These are phyloP conservation scores for Imleria badia DNA, from an alignment of 768 basidiomycete species.

Conservation along the genomic window DNA sequence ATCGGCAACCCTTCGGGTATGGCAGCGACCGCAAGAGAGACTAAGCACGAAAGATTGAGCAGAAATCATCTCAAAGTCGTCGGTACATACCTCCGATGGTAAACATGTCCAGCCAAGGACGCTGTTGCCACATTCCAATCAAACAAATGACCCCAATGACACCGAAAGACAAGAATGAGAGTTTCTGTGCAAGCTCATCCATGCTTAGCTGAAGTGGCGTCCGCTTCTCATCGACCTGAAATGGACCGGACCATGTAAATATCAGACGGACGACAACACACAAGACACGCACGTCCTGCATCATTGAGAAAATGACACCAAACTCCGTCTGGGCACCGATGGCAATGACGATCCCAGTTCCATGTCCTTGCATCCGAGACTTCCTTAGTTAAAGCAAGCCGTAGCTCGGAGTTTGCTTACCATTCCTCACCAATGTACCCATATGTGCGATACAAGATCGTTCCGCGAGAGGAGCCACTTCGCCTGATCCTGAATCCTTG, in stretches of 20 bases:
- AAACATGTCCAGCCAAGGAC: conserved; percentile 97
- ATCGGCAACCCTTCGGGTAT: conserved; percentile 97
- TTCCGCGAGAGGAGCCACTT: conserved; percentile 69
- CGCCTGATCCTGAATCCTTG: conserved; percentile 36
- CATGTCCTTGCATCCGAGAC: conserved; percentile 54
- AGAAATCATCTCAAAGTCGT: background rate
- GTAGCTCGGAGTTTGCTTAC: conserved; percentile 36
- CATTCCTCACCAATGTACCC: conserved; percentile 93
- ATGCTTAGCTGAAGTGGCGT: conserved; percentile 92
- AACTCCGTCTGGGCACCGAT: conserved; percentile 89
- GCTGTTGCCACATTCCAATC: conserved; percentile 80
- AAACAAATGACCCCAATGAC: conserved; percentile 92
- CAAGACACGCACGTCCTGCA: conserved; percentile 76
- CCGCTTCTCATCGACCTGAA: conserved; percentile 76
- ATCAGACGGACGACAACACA: background rate
- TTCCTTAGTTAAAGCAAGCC: conserved; percentile 2
- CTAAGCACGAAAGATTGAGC: conserved; percentile 41
- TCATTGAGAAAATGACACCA: conserved; percentile 95
- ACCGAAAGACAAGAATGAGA: conserved; percentile 89
- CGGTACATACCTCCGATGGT: conserved; percentile 85
- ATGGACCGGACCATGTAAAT: background rate
- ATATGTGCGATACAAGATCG: conserved; percentile 89
- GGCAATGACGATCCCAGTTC: conserved; percentile 83
- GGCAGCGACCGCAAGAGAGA: conserved; percentile 96
- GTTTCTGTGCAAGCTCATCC: conserved; percentile 94